Base-by-base conservation (phyloP, 345 rosid species). In the Eucalyptus regnans region DNA sequence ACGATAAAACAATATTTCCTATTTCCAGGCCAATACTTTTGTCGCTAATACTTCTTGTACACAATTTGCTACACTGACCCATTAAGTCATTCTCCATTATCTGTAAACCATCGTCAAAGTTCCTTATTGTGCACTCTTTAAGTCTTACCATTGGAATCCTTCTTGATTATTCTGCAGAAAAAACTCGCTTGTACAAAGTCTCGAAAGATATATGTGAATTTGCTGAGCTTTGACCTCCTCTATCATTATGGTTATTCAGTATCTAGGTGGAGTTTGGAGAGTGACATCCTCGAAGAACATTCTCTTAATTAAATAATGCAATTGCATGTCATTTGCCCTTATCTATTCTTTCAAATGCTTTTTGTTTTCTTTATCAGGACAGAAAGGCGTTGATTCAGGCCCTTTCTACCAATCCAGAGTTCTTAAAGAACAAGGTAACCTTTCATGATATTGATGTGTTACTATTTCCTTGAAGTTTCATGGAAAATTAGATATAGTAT, bases 341-440 rank as follows among this genome's bases (percentile, higher is more conserved):
- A 76, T 76, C 84, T 76, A 41, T 76, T 76, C 84, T 76, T 76
- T 76, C 48, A 20, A 76, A 41, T 76, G 48, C 29, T 41, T 76
- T 76, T 50, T 89, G 43, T 50, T 66, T 71, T 89, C 52, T 23
- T 87, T 41, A 33, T 22, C 96, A 97, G 99, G 98, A 96, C 88
- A 94, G 94, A 91, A 90, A 91, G 90, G 92, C 95, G 54, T 91
- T 97, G 87, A 94, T 96, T 92, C 96, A 95, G 91, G 92, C 99
- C 90, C 97, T 97, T 64, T 96, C 99, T 88, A 97, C 99, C 86
- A 96, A 96, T 90, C 99, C 99, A 46, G 98, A 96, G 93, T 96
- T 16, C 90, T 96, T 96, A 64, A 96, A 95, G 91, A 96, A 96
- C 93, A 97, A 96, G 91, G 99, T 96, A 93, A 90, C 12, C 92